Base-by-base conservation (phyloP, 495 filamentous ascomycete species). In the Trichoderma reesei region DNA sequence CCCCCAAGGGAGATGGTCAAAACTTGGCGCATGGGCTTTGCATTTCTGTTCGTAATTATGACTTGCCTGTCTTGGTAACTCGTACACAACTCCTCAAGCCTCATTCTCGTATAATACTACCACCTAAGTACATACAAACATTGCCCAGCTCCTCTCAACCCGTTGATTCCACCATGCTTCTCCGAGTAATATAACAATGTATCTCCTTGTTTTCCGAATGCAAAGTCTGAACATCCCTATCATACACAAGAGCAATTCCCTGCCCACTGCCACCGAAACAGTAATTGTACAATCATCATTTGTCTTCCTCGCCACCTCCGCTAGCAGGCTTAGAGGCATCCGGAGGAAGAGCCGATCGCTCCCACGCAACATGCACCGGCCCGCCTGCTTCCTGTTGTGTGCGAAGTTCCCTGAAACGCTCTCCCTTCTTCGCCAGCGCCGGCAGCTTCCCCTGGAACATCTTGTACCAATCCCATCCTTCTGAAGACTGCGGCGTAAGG, bases 361-460 rank as follows among this genome's bases (percentile, higher is more conserved):
- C 59, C 61, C 61, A 63, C 14, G 61, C 61, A 46, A 63, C 39
- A 11, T 63, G 41, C 38, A 46, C 5, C 5, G 39, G 38, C 5
- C 41, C 41, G 13, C 26, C 61, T 2, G 31, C 41, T 42, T 63
- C 38, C 26, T 41, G 38, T 31, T 63, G 38, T 6, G 20, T 33
- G 10, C 39, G 61, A n/a, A 31, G 31, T 16, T 63, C 41, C n/a
- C 61, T 41, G 20, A 42, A 63, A 3, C 7, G 16, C 18, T 63
- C 41, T 5, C 61, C 61, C 20, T 42, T 41, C 61, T 46, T 63
- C 11, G 61, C 5, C 61, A 63, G 6, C 14, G 9, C 61, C 20
- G 39, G 37, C 20, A 80, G 74, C 1, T 67, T 60, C 37, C 72
- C 72, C 16, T 60, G 41, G 64, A 78, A 80, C 73, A 74, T 74